These are phyloP conservation scores for Pythium plurisporium DNA, from an alignment of 352 stramenopile genomes.

Conservation along the genomic window DNA sequence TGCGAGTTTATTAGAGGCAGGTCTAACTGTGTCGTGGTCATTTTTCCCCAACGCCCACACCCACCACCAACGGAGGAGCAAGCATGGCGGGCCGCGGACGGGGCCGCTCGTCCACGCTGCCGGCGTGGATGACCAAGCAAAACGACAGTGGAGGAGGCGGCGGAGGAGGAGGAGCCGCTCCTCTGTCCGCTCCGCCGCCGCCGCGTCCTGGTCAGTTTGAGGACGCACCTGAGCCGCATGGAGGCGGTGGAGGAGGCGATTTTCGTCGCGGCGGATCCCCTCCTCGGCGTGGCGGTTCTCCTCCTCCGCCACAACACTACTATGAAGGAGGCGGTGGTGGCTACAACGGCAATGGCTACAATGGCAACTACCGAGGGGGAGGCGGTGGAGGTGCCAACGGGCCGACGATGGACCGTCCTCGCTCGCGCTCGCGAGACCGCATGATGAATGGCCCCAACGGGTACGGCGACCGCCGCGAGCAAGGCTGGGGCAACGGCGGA, in stretches of 20 bases:
- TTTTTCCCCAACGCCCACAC: background rate
- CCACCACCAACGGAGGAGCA: constrained; percentile 2
- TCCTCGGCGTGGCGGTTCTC: constrained; percentile 12
- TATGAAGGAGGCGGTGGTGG: constrained; percentile 8
- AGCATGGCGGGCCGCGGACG: constrained; percentile 78
- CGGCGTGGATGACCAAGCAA: constrained; percentile 83
- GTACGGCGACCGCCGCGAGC: constrained; percentile 12
- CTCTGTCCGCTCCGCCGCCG: constrained; percentile 13
- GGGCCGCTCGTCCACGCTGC: constrained; percentile 63
- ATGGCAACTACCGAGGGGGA: background rate
- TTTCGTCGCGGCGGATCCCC: constrained; percentile 7
- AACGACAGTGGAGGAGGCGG: constrained; percentile 13
- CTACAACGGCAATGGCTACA: background rate
- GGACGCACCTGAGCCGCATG: constrained; percentile 34
- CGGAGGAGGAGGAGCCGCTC: background rate
- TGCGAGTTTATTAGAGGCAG: background rate
- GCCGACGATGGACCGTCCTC: constrained; percentile 17
- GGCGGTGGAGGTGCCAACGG: constrained; percentile 6
- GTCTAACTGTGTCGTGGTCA: no score
- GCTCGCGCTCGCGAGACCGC: constrained; percentile 31
- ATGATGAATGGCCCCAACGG: constrained; percentile 5
- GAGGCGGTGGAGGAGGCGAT: constrained; percentile 6
- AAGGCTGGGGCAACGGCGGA: background rate
- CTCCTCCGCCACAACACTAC: constrained; percentile 11
- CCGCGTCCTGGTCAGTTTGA: constrained; percentile 61